A percentile compares a stretch with the other conserved stretches of the same genome.
Conservation (phyloP, 2,329 filamentous ascomycete species). For the Gaeumannomyces sp. region DNA sequence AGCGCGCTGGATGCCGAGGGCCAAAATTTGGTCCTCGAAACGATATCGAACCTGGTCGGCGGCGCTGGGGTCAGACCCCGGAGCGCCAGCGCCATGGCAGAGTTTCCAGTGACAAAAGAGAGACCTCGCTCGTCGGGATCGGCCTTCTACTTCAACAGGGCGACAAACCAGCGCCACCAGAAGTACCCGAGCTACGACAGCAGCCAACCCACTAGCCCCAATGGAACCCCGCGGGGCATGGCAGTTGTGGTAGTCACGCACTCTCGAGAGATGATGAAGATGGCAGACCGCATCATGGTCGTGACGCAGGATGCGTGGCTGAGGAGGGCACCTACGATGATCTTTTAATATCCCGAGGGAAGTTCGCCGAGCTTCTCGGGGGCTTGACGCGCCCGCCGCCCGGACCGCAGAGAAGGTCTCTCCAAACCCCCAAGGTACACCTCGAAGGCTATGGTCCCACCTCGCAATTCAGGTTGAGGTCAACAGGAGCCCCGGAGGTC, state of each 20-base stretch:
- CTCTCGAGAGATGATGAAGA: constrained; percentile 76
- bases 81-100: not conserved
- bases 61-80: not conserved
- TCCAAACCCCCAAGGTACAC: not conserved
- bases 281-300: constrained; percentile 68
- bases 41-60: not conserved
- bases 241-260: constrained; percentile 81
- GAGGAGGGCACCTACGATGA: constrained; percentile 62
- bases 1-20: constrained; percentile 65
- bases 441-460: not conserved
- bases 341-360: constrained; percentile 34
- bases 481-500: not conserved
- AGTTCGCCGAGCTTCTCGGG: not conserved
- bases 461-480: not conserved
- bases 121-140: not conserved
- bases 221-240: constrained; percentile 28
- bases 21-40: not conserved
- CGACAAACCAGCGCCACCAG: not conserved
- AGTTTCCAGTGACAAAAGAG: not conserved
- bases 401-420: too few relatives aligned
- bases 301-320: constrained; percentile 60
- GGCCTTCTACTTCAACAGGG: not conserved
- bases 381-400: not conserved
- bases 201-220: not conserved
- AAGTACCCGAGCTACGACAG: not conserved